Conservation (phyloP, 2,329 filamentous ascomycete species). For the Phialophora macrospora region DNA sequence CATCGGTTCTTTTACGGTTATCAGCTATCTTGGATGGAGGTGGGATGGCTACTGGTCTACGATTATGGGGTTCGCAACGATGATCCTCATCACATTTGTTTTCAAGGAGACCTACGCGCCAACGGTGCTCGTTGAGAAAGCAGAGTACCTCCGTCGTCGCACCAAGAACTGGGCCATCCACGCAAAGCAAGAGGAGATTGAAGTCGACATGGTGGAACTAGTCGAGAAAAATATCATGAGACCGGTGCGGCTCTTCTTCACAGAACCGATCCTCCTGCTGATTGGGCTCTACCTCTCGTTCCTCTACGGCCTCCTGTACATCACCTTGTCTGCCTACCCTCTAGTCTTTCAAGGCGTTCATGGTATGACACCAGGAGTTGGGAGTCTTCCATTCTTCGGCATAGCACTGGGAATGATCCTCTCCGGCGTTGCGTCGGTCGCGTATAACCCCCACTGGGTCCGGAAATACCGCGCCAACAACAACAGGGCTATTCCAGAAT, state of each 20-base stretch:
- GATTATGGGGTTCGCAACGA: conserved; percentile 66
- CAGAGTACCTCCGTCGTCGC: conserved; percentile 53
- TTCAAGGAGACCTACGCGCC: conserved; percentile 64
- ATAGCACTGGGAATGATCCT: conserved; percentile 50
- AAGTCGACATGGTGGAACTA: conserved; percentile 43
- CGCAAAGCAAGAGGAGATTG: conserved; percentile 50
- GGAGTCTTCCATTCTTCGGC: conserved; percentile 56
- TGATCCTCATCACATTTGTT: conserved; percentile 56
- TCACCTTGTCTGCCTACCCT: conserved; percentile 56
- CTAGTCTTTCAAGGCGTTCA: conserved; percentile 55
- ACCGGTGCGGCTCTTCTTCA: conserved; percentile 54
- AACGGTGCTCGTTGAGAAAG: conserved; percentile 57
- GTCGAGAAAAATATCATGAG: conserved; percentile 52
- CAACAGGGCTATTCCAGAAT: conserved; percentile 50
- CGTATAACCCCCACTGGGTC: conserved; percentile 45
- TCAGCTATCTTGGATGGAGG: conserved; percentile 62
- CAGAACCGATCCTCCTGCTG: conserved; percentile 57
- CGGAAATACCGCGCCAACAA: conserved; percentile 24
- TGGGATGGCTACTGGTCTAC: conserved; percentile 69
- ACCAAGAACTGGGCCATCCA: conserved; percentile 54
- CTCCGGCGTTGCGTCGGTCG: conserved; percentile 49
- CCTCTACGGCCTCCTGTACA: conserved; percentile 55
- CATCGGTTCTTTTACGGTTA: conserved; percentile 64
- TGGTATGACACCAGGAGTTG: conserved; percentile 53
- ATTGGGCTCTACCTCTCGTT: conserved; percentile 54